Evolutionary conservation across 2,329 filamentous ascomycete genomes (phyloP), one percentile per base, ranked within the genome.

Genomic region (Colletotrichum scovillei): DNA sequence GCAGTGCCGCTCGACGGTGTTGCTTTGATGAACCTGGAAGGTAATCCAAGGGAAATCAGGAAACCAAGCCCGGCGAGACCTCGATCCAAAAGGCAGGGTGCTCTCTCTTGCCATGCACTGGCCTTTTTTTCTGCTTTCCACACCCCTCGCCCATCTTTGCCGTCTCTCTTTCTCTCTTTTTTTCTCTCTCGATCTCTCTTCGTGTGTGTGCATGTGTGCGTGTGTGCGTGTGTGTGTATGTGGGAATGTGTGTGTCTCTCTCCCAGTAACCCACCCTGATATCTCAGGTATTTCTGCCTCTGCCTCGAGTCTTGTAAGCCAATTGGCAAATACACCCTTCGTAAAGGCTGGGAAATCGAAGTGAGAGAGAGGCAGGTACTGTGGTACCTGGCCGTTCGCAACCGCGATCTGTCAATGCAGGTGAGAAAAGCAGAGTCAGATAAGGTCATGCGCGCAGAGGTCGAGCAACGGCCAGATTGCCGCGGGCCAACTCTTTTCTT

Each of bases 1-100:
- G 91, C 92, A 93, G 83, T 90, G 88, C 89, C 83, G 70, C 66
- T 69, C 42, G 70, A 65, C 38, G 64, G 64, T 67, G 64, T 52
- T 67, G 52, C 63, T 49, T 30, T 66, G 49, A 35, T 53, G 60
- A 52, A 63, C 28, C 46, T 35, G 60, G 60, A 49, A 49, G 46
- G 59, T 28, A n/a, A 53, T 49, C 16, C 16, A 49, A 49, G 19
- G 42, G 49, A 38, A 56, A 32, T 53, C 49, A 38, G 49, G 49
- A 49, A 53, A 63, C 49, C 46, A 63, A 53, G 60, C 26, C 46
- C 46, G 46, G 62, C 62, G 62, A 63, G 62, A 63, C 62, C 62
- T 63, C 62, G 46, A 63, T 63, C 62, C 42, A 22, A 53, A 52
- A 53, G 46, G 46, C 46, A 53, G 32, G 28, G 46, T 55, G 28